Conservation (phyloP, 306 rosid species). For the Quercus parvula region DNA sequence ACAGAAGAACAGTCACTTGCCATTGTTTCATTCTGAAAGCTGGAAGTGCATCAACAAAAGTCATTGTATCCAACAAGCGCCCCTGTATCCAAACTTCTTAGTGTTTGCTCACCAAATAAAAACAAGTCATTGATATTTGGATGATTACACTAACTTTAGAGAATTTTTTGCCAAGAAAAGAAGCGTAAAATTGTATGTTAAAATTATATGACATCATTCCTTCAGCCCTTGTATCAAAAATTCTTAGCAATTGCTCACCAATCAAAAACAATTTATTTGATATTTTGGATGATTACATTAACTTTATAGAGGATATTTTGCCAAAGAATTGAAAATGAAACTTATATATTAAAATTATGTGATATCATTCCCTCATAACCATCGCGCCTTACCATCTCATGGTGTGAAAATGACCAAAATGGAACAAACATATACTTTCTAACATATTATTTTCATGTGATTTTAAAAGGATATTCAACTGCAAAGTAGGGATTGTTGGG, state of each 20-base stretch:
- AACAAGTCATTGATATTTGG: background rate
- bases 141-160: background rate
- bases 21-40: conserved; percentile 84
- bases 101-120: conserved; percentile 18
- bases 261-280: conserved; percentile 5
- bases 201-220: no score
- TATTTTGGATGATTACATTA: background rate
- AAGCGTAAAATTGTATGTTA: background rate
- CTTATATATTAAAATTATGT: no score
- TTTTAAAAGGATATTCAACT: no score
- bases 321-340: background rate
- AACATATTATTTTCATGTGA: no score
- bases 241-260: conserved; percentile 6
- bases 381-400: no score
- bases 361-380: no score
- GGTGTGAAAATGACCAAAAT: no score
- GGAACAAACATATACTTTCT: no score
- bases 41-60: conserved; percentile 81
- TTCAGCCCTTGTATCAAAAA: conserved; percentile 37
- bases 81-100: conserved; percentile 39
- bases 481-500: background rate
- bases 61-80: conserved; percentile 75
- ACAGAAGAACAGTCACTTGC: conserved; percentile 78
- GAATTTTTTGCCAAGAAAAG: background rate
- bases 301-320: background rate